phyloP scores from a whole-genome alignment of 257 asterid species.

The Solanum pinnatisectum region DNA sequence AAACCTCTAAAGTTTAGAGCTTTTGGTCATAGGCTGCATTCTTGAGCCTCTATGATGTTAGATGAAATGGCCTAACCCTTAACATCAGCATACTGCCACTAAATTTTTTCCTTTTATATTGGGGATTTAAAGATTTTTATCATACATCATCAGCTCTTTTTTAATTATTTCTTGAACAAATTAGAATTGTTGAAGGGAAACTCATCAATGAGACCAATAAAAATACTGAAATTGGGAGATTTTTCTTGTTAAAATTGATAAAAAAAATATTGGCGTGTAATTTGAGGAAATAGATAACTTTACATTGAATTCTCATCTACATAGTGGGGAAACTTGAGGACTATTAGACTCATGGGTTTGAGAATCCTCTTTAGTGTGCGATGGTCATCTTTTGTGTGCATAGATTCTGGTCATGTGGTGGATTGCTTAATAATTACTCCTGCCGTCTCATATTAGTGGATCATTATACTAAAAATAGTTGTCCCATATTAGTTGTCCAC shows the following conservation, averaged over 20 bases:
- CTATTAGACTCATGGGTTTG: neutral
- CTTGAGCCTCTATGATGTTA: neutral
- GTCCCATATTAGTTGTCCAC: too few relatives aligned
- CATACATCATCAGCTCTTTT: neutral
- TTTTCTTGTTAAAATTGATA: neutral
- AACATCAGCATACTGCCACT: neutral
- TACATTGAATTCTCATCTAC: neutral
- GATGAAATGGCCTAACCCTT: neutral
- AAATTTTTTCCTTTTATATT: neutral
- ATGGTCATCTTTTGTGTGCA: neutral
- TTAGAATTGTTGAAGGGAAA: neutral
- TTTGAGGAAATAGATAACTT: neutral
- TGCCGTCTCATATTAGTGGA: too few relatives aligned
- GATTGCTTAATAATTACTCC: neutral
- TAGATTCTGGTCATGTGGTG: neutral
- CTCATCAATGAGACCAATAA: neutral
- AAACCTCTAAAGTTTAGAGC: neutral
- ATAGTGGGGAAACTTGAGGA: neutral
- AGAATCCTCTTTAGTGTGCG: neutral
- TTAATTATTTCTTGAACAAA: neutral
- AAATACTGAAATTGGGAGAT: neutral
- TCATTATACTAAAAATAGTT: too few relatives aligned
- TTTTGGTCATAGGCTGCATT: neutral
- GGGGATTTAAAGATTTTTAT: neutral
- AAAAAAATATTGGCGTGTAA: neutral